A percentile compares a stretch with the other conserved stretches of the same genome.
These are phyloP conservation scores for Cokeromyces recurvatus DNA, from an alignment of 371 early-diverging fungal genomes.

Conservation along the genomic window DNA sequence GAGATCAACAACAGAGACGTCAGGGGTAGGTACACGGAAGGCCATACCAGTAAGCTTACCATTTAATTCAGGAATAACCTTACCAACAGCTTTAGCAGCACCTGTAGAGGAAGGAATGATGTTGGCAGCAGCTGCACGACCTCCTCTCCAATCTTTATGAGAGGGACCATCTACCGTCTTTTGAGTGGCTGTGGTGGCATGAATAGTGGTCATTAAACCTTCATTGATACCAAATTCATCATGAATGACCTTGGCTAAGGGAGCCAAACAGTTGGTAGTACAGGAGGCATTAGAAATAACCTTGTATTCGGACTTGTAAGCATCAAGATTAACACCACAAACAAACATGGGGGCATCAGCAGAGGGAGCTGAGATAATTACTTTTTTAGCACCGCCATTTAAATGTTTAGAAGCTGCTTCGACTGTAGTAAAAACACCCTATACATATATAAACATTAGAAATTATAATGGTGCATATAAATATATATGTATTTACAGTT, in stretches of 20 bases:
- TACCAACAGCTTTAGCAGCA: constrained; percentile 99
- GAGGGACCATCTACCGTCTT: constrained; percentile 99
- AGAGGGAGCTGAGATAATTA: constrained; percentile 98
- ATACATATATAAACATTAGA: constrained; percentile 68
- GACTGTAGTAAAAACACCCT: constrained; percentile 89
- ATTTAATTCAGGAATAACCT: constrained; percentile 95
- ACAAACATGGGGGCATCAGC: constrained; percentile 87
- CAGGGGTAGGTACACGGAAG: constrained; percentile 96
- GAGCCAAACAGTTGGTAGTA: constrained; percentile 99
- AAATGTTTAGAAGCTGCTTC: constrained; percentile 90
- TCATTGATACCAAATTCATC: constrained; percentile 91
- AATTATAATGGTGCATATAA: constrained; percentile 14
- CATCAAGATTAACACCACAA: constrained; percentile 93
- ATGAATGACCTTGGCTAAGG: constrained; percentile 97
- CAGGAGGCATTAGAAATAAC: constrained; percentile 99
- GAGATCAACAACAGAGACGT: constrained; percentile 99
- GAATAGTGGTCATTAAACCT: constrained; percentile 95
- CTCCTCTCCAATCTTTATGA: constrained; percentile 91
- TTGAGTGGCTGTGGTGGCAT: constrained; percentile 98
- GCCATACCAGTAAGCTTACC: constrained; percentile 99
- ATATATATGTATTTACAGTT: constrained; percentile 12
- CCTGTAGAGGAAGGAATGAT: constrained; percentile 99
- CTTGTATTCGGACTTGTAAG: constrained; percentile 79
- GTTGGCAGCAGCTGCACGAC: constrained; percentile 95
- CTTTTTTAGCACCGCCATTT: constrained; percentile 91